phyloP scores from a whole-genome alignment of 352 stramenopile species.

The Pythium volutum region DNA sequence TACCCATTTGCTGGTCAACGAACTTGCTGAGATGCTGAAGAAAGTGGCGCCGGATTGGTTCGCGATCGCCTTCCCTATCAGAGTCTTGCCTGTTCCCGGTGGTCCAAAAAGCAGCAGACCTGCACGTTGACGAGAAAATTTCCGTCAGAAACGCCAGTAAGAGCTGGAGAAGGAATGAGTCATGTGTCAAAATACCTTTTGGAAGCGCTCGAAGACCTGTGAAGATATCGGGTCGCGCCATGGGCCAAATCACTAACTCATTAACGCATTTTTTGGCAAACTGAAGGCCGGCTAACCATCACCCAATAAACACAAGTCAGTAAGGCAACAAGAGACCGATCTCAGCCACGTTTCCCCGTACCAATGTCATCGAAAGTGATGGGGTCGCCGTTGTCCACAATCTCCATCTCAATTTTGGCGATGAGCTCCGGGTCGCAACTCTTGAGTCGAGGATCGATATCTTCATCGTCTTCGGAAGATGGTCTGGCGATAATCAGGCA shows the following conservation, averaged over 20 bases:
- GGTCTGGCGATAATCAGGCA: neutral
- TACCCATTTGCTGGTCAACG: slow-evolving; percentile 98
- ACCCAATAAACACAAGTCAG: neutral
- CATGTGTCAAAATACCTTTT: slow-evolving; percentile 47
- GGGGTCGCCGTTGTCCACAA: slow-evolving; percentile 91
- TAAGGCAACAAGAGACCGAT: neutral
- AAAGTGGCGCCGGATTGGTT: slow-evolving; percentile 97
- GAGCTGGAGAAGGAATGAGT: neutral
- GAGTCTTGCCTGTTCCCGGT: slow-evolving; percentile 95
- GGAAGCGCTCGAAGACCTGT: slow-evolving; percentile 92
- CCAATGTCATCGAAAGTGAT: slow-evolving; percentile 98
- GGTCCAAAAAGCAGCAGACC: slow-evolving; percentile 95
- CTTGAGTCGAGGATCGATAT: slow-evolving; percentile 93
- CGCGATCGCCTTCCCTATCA: slow-evolving; percentile 99
- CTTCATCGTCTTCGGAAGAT: slow-evolving; percentile 46
- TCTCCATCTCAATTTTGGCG: slow-evolving; percentile 97
- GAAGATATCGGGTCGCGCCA: slow-evolving; percentile 97
- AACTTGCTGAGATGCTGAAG: slow-evolving; percentile 99
- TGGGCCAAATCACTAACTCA: slow-evolving; percentile 98
- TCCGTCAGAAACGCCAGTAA: neutral
- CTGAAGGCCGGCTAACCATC: slow-evolving; percentile 85
- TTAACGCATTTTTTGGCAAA: slow-evolving; percentile 98
- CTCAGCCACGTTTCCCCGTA: slow-evolving; percentile 21
- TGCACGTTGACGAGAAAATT: slow-evolving; percentile 12
- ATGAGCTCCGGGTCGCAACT: slow-evolving; percentile 95